Percentiles rank a stretch among this genome's conserved stretches.
These are phyloP conservation scores for Globisporangium orthogonon DNA, from an alignment of 352 stramenopile genomes.

Conservation along the genomic window DNA sequence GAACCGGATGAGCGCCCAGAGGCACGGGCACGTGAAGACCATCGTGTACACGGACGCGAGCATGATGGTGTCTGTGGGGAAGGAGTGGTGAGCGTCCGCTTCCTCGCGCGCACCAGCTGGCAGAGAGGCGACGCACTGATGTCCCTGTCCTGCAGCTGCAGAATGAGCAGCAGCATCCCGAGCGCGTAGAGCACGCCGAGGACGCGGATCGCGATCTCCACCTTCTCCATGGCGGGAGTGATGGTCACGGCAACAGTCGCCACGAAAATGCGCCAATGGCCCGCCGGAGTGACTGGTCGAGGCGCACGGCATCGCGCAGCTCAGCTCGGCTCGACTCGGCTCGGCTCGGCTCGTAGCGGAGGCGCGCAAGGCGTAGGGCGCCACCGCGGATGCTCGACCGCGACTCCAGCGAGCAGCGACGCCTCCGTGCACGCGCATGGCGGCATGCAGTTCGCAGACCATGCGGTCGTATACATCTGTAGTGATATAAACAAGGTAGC, in stretches of 20 bases:
- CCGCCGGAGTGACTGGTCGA: not conserved
- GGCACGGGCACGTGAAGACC: slow-evolving; percentile 76
- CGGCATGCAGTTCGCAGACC: not conserved
- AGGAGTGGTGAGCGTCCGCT: too few species aligned
- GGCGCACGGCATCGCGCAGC: too few species aligned
- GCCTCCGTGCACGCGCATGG: not conserved
- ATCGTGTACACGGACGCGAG: slow-evolving; percentile 73
- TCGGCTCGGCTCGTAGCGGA: too few species aligned
- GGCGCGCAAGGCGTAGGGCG: too few species aligned
- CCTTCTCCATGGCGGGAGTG: slow-evolving; percentile 38
- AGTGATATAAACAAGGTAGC: not conserved
- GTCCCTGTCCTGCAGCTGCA: slow-evolving; percentile 40
- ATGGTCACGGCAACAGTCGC: not conserved
- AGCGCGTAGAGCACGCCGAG: slow-evolving; percentile 46
- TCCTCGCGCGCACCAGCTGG: too few species aligned
- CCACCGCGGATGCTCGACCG: too few species aligned
- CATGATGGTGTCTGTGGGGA: slow-evolving; percentile 55
- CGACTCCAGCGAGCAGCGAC: too few species aligned
- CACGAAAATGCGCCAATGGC: not conserved
- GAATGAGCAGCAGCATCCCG: slow-evolving; percentile 45
- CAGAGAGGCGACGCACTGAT: slow-evolving; percentile 29
- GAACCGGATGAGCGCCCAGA: slow-evolving; percentile 76
- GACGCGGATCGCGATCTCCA: slow-evolving; percentile 64
- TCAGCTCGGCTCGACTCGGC: too few species aligned
- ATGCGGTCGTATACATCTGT: not conserved